Evolutionary conservation across 1,139 yeast species (phyloP).

Genomic region (Taphrina communis): DNA sequence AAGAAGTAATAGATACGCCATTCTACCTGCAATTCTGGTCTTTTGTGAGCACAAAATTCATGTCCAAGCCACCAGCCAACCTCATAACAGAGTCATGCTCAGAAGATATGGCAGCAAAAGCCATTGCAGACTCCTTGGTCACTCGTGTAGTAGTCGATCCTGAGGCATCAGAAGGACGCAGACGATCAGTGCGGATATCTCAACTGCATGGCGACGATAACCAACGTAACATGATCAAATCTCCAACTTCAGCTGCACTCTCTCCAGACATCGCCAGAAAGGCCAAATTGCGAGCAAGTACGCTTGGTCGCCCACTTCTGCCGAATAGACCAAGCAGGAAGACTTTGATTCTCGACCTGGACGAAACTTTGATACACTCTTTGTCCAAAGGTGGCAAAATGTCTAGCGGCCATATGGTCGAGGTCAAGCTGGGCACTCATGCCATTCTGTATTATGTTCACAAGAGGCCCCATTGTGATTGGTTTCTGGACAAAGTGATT

Average conservation of each 20-base stretch:
- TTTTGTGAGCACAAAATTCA: not conserved
- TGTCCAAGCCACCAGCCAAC: not conserved
- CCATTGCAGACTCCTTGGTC: constrained; percentile 31
- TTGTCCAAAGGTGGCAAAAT: constrained; percentile 69
- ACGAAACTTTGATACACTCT: constrained; percentile 92
- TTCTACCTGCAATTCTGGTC: not conserved
- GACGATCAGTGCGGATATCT: constrained; percentile 29
- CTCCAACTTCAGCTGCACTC: constrained; percentile 33
- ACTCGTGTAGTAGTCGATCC: not conserved
- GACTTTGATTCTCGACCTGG: constrained; percentile 82
- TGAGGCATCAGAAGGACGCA: constrained; percentile 7
- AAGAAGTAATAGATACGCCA: not conserved
- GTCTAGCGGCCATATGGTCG: constrained; percentile 75
- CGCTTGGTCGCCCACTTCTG: constrained; percentile 9
- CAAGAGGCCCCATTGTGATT: constrained; percentile 89
- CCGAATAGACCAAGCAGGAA: constrained; percentile 52
- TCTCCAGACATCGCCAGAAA: constrained; percentile 26
- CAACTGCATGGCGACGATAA: constrained; percentile 14
- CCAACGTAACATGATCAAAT: constrained; percentile 13
- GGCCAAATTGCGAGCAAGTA: constrained; percentile 24
- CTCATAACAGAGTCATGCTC: not conserved
- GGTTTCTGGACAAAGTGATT: constrained; percentile 74
- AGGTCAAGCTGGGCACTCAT: constrained; percentile 69
- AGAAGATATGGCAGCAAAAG: constrained; percentile 19
- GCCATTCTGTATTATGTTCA: constrained; percentile 88